A percentile compares a stretch with the other conserved stretches of the same genome.
Conservation (phyloP, 345 rosid genomes). For the Citrus unshiu region DNA sequence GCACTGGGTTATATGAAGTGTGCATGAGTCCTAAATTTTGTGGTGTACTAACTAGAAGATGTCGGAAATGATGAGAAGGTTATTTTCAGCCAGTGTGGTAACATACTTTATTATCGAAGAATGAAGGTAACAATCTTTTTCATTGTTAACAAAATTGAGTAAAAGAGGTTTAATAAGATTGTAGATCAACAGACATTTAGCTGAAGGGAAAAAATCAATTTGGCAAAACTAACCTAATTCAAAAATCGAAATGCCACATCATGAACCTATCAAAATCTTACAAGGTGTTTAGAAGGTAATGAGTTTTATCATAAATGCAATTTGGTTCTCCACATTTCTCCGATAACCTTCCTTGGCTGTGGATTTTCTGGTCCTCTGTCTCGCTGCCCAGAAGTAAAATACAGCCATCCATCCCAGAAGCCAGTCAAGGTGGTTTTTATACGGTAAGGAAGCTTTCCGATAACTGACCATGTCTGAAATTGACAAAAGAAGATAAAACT, state of each 20-base stretch:
- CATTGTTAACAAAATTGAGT: neutral
- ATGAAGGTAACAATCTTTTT: neutral
- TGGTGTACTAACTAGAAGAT: neutral
- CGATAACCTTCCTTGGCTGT: conserved; percentile 66
- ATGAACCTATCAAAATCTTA: neutral
- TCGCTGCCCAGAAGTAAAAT: conserved; percentile 80
- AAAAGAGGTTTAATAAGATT: neutral
- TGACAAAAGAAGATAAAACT: neutral
- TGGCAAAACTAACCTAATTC: neutral
- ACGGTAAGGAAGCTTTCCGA: conserved; percentile 77
- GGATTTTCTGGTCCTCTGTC: conserved; percentile 85
- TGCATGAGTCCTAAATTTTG: neutral
- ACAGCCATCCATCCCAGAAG: conserved; percentile 75
- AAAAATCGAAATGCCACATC: neutral
- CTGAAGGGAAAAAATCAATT: neutral
- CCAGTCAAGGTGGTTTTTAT: conserved; percentile 66
- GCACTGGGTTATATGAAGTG: neutral
- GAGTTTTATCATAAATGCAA: conserved; percentile 32
- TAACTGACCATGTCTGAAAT: conserved; percentile 80
- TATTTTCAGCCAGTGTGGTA: neutral
- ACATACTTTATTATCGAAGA: neutral
- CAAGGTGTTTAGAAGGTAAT: neutral
- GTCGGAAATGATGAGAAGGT: neutral
- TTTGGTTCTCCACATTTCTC: conserved; percentile 83
- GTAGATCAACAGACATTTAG: neutral